Percentiles rank a stretch among this genome's conserved stretches.
These are phyloP conservation scores for Trypanosoma avium DNA, from an alignment of 208 protist species.

Conservation along the genomic window DNA sequence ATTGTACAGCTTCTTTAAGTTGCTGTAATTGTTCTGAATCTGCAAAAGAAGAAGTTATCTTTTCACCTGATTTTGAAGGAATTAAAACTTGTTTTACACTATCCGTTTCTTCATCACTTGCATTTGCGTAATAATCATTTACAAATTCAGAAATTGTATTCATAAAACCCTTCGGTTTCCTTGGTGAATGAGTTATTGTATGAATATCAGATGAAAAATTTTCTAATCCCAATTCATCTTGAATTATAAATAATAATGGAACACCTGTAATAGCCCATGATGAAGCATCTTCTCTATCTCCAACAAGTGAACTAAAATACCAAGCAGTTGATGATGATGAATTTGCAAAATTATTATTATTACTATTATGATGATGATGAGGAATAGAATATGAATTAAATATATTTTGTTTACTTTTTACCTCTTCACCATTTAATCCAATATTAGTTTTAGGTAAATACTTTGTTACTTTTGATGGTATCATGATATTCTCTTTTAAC, in stretches of 20 bases:
- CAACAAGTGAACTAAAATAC: neutral
- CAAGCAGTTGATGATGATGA: neutral
- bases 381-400: no score
- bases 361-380: neutral
- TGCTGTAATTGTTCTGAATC: neutral
- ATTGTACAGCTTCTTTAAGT: neutral
- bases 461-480: neutral
- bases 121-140: neutral
- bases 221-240: neutral
- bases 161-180: neutral
- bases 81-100: neutral
- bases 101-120: neutral
- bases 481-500: no score
- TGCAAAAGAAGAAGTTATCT: neutral
- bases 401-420: no score
- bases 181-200: neutral
- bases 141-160: constrained; percentile 2
- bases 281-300: neutral
- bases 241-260: constrained; percentile 25
- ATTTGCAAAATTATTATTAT: neutral
- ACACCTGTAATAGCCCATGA: constrained; percentile 8
- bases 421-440: no score
- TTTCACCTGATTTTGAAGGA: neutral
- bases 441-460: neutral
- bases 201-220: neutral